Base-by-base conservation (phyloP, 1,284 basidiomycete genomes). In the Leccinum glutinopallens region DNA sequence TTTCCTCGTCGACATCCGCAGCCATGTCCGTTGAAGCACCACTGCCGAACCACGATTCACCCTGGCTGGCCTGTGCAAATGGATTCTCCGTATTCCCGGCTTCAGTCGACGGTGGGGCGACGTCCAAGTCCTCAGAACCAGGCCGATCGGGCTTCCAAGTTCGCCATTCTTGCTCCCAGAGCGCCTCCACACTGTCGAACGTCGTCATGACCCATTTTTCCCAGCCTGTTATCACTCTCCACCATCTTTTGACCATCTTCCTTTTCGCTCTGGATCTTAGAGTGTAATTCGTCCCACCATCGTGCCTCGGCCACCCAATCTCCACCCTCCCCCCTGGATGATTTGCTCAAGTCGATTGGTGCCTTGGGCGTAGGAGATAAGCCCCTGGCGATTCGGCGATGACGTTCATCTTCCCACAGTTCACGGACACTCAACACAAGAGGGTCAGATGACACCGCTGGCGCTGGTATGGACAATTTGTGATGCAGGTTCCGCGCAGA, bases 381-480 rank as follows among this genome's bases (percentile, higher is more conserved):
- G 0, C 94, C 94, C 33, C 82, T 83, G 7, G 81, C 83, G 15
- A 77, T 73, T 17, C 96, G 82, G 4, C 95, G 85, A 10, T 83
- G 81, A 10, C 91, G 87, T 75, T 98, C 97, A 70, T 97, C 95
- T 62, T 96, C 92, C 97, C 97, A 99, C 1, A 99, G 82, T 75
- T 97, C 96, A 62, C 91, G 89, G 61, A 98, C 90, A 69, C 93
- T 91, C 33, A 90, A 84, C 0, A 99, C 92, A 29, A 97, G 84
- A 59, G 93, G 94, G 68, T 93, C 92, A 15, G 83, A 75, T 3
- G 89, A 82, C 19, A 80, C 71, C 66, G 81, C 72, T 35, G 81
- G 75, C 63, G 83, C 75, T 69, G 87, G 80, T 73, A 90, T 86
- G 32, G 83, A 74, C 59, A 94, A 84, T 67, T 86, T 86, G 74